Evolutionary conservation across 2,329 filamentous ascomycete species (phyloP).

Genomic region (Arachnopeziza araneosa): DNA sequence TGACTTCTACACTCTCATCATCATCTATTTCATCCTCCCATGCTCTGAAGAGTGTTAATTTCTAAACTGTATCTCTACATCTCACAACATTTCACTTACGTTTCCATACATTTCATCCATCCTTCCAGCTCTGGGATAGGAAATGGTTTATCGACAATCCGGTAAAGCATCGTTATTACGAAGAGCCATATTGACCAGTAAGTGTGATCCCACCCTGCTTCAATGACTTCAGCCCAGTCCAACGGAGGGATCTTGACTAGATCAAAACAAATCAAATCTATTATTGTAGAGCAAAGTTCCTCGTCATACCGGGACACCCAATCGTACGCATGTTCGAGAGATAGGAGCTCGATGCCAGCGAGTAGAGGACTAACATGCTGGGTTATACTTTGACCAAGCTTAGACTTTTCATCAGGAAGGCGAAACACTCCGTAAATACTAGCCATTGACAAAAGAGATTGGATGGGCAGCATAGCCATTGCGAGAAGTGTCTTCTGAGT

Average conservation of each 20-base stretch:
- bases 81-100: neutral
- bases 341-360: slow-evolving; percentile 21
- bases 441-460: neutral
- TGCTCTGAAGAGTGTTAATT: neutral
- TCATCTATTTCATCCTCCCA: neutral
- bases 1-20: neutral
- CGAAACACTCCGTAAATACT: neutral
- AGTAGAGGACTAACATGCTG: neutral
- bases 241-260: slow-evolving; percentile 21
- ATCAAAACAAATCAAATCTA: slow-evolving; percentile 14
- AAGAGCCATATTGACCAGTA: slow-evolving; percentile 22
- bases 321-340: slow-evolving; percentile 16
- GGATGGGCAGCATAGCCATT: neutral
- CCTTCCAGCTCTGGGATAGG: neutral
- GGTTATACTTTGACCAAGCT: neutral
- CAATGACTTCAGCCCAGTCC: slow-evolving; percentile 14
- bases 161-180: neutral
- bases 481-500: neutral
- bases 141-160: neutral
- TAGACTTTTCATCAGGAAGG: neutral
- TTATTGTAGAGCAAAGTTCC: slow-evolving; percentile 8
- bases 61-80: neutral
- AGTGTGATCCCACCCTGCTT: slow-evolving; percentile 16
- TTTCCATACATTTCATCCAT: neutral
- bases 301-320: slow-evolving; percentile 10